Conservation (phyloP, 345 rosid genomes). For the Trapa bicornis region DNA sequence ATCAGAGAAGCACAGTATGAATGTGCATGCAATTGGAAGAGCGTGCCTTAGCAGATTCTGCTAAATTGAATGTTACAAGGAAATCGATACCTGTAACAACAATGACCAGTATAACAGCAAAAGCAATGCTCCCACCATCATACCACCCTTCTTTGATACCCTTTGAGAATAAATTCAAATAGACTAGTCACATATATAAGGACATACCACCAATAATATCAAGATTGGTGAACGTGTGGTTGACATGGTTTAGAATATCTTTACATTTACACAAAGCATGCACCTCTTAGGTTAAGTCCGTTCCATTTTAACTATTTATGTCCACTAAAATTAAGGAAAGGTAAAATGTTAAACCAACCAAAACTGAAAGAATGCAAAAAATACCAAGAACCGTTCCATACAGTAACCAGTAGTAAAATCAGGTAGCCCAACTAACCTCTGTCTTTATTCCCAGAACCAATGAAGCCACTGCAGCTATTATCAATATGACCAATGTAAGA, state of each 20-base stretch:
- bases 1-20: neutral
- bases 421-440: constrained; percentile 45
- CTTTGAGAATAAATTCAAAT: constrained; percentile 18
- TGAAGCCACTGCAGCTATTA: constrained; percentile 86
- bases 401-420: neutral
- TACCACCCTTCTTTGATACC: constrained; percentile 90
- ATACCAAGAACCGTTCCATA: neutral
- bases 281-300: neutral
- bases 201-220: neutral
- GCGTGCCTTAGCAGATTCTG: neutral
- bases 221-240: neutral
- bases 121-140: constrained; percentile 93
- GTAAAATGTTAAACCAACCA: neutral
- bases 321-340: neutral
- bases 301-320: neutral
- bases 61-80: neutral
- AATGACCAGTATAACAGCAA: constrained; percentile 89
- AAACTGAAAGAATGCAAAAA: neutral
- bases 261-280: neutral
- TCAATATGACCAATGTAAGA: constrained; percentile 80
- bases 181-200: neutral
- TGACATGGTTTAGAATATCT: neutral
- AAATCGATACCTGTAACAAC: constrained; percentile 67
- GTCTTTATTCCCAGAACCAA: constrained; percentile 88
- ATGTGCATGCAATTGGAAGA: neutral